Evolutionary conservation across 1,139 yeast species (phyloP), one percentile per base, ranked within the genome.

Genomic region (Kodamaea sp.): DNA sequence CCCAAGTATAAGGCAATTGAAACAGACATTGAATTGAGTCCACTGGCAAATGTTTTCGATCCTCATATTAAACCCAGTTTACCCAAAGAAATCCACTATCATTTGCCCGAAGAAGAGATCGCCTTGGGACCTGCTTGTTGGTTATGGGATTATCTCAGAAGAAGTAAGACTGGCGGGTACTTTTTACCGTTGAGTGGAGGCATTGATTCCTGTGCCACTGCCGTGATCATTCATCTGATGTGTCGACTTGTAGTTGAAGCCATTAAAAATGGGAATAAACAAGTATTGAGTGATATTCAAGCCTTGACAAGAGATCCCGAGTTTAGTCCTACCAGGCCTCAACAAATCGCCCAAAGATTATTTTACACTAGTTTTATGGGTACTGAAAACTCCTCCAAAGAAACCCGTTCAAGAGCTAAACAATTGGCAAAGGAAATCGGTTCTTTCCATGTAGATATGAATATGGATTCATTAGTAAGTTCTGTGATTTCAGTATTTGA

Each of bases 121-220:
- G 97, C 98, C 0, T 68, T 86, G 37, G 98, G 98, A 0, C 99
- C 98, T 1, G 98, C 99, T 0, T 92, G 98, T 60, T 92, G 99
- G 99, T 63, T 92, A 47, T 92, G 99, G 99, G 99, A 92, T 60
- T 92, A 92, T 57, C 72, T 92, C 46, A 75, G 99, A 57, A 78
- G 98, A 49, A 87, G 95, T 47, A 78, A 78, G 49, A 84, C 92
- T 42, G 89, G 90, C 0, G 99, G 99, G 0, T 92, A 75, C 58
- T 94, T 92, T 62, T 70, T 92, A 36, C 97, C 99, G 0, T 70
- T 92, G 36, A 84, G 95, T 59, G 99, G 99, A 15, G 99, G 99
- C 35, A 90, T 94, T 46, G 99, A 92, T 58, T 85, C 96, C 23
- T 94, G 98, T 67, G 96, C 98, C 1, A 94, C 98, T 1, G 94